These are phyloP conservation scores for Hypomontagnella monticulosa DNA, from an alignment of 495 filamentous ascomycete species.

Conservation along the genomic window DNA sequence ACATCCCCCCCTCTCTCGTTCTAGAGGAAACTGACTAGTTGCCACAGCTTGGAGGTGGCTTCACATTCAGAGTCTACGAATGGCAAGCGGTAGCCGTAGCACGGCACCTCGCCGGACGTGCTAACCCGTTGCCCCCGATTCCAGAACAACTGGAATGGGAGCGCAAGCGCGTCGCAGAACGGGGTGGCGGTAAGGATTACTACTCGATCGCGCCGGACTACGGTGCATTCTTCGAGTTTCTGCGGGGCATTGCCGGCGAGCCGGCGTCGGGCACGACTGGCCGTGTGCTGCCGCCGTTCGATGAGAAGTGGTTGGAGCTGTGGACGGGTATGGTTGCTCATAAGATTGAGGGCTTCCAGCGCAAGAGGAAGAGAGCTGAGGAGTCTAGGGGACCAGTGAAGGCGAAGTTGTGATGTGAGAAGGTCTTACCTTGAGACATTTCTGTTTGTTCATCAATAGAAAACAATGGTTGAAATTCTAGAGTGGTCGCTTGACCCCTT, in stretches of 20 bases:
- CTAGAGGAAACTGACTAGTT: too few relatives aligned
- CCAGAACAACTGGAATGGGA: slow-evolving; percentile 56
- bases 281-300: slow-evolving; percentile 50
- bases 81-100: slow-evolving; percentile 69
- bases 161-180: slow-evolving; percentile 43
- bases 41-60: slow-evolving; percentile 60
- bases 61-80: slow-evolving; percentile 69
- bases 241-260: slow-evolving; percentile 47
- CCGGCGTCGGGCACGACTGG: slow-evolving; percentile 48
- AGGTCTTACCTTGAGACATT: too few relatives aligned
- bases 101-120: slow-evolving; percentile 62
- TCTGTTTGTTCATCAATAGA: too few relatives aligned
- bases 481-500: neutral
- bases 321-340: slow-evolving; percentile 48
- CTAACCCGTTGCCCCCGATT: slow-evolving; percentile 43
- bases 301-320: slow-evolving; percentile 51
- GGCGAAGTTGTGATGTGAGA: slow-evolving; percentile 39
- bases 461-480: neutral
- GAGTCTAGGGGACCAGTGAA: slow-evolving; percentile 29
- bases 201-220: slow-evolving; percentile 51
- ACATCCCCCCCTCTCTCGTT: too few relatives aligned
- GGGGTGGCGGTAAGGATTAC: slow-evolving; percentile 47
- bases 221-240: slow-evolving; percentile 45
- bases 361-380: slow-evolving; percentile 44
- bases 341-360: slow-evolving; percentile 45